Evolutionary conservation across 306 rosid genomes (phyloP), one percentile per base, ranked within the genome.

Genomic region (Fragaria ananassa): DNA sequence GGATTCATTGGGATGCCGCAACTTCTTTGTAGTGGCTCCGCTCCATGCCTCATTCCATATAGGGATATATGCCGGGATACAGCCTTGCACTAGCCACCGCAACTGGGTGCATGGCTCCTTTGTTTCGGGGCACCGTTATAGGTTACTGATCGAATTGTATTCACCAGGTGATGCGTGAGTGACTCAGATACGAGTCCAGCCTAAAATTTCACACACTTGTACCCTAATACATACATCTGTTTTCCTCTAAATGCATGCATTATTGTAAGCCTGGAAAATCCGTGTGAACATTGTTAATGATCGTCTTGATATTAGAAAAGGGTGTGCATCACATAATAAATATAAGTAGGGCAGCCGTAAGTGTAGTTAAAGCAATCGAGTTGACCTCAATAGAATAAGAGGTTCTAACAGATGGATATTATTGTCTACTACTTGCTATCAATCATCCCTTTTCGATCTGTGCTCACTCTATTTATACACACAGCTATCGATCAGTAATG

Each of bases 311-410:
- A 10, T 70, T 49, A 31, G 61, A 31, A 70, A 49, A 37, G 14
- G 54, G 44, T 21, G 34, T 6, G 15, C 37, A 57, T 74, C 77
- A 35, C 17, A 23, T 1, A 58, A 58, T 58, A 58, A 58, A 27
- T 60, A 58, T 74, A 54, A 42, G 80, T 39, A 51, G 56, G 31
- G 72, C 45, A 68, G 79, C 83, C 83, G 75, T 51, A 42, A 74
- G 51, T 66, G 44, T 41, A 60, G 83, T 67, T 74, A 65, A 65
- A 34, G 23, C 45, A 15, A 21, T 45, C 19, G 17, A 46, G 13
- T 46, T n/a, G 42, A 47, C 35, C 31, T 49, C 8, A 13, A 50
- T 29, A 8, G 19, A 49, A 70, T 18, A 44, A 14, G 51, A 15
- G 5, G 13, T 25, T 13, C 14, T 45, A 45, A 14, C 23, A 27